These are phyloP conservation scores for Kurtzmaniella quercitrusa DNA, from an alignment of 1,139 yeast genomes.

Conservation along the genomic window DNA sequence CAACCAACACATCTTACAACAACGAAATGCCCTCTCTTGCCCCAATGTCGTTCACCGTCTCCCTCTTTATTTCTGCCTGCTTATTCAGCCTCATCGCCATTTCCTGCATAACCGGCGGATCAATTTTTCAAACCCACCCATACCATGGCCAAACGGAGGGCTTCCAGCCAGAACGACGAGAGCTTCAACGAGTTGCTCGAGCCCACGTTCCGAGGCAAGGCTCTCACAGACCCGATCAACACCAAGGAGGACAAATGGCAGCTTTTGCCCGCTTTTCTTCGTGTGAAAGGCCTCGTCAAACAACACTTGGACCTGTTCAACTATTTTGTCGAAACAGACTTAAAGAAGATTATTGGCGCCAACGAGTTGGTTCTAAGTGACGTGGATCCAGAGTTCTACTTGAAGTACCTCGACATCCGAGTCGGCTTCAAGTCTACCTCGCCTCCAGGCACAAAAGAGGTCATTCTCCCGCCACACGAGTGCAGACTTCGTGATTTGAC, in stretches of 20 bases:
- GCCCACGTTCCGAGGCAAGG: constrained; percentile 82
- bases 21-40: too few relatives aligned
- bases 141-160: background rate
- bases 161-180: constrained; percentile 26
- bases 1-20: too few relatives aligned
- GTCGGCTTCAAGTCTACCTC: constrained; percentile 69
- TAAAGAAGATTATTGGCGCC: constrained; percentile 87
- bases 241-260: constrained; percentile 97
- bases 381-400: constrained; percentile 94
- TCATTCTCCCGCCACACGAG: constrained; percentile 86
- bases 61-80: background rate
- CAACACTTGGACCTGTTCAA: constrained; percentile 97
- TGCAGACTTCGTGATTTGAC: constrained; percentile 94
- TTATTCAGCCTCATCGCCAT: background rate
- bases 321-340: constrained; percentile 88
- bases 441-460: constrained; percentile 51
- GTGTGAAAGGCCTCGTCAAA: constrained; percentile 92
- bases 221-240: constrained; percentile 78
- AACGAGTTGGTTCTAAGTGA: constrained; percentile 86
- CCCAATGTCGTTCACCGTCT: too few relatives aligned
- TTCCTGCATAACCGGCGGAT: background rate
- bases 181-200: constrained; percentile 73
- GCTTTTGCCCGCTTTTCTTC: constrained; percentile 87
- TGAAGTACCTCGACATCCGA: constrained; percentile 86
- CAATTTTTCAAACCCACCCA: background rate